phyloP scores from a whole-genome alignment of 257 asterid genomes.

The Nicotiana noctiflora region DNA sequence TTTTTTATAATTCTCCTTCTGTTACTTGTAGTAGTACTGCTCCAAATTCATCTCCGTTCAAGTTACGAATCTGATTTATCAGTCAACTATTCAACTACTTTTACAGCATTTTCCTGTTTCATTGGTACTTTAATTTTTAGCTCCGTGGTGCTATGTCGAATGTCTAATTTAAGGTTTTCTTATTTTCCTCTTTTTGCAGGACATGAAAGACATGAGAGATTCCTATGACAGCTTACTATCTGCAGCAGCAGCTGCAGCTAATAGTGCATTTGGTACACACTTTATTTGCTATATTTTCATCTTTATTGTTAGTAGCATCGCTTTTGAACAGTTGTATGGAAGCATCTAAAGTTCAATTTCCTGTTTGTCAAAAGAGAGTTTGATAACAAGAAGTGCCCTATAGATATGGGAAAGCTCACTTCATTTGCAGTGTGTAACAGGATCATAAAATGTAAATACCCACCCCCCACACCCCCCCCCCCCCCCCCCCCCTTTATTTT shows the following conservation, averaged over 20 bases:
- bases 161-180: not conserved
- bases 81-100: not conserved
- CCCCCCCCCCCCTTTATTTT: not conserved
- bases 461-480: not conserved
- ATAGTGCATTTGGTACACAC: slow-evolving; percentile 76
- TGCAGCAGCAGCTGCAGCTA: slow-evolving; percentile 95
- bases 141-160: not conserved
- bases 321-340: not conserved
- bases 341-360: not conserved
- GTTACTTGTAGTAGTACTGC: too few species aligned
- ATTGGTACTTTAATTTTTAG: not conserved
- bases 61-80: not conserved
- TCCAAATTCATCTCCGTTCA: not conserved
- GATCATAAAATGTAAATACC: not conserved
- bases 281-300: not conserved
- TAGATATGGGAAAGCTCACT: not conserved
- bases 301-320: not conserved
- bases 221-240: slow-evolving; percentile 89
- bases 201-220: slow-evolving; percentile 86
- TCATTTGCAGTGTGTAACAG: not conserved
- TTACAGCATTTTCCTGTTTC: not conserved
- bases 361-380: not conserved
- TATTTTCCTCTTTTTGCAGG: slow-evolving; percentile 39
- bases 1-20: too few species aligned
- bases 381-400: not conserved